A percentile compares a stretch with the other conserved stretches of the same genome.
These are phyloP conservation scores for Oryza rufipogon DNA, from an alignment of 176 grass and related monocot species.

Conservation along the genomic window DNA sequence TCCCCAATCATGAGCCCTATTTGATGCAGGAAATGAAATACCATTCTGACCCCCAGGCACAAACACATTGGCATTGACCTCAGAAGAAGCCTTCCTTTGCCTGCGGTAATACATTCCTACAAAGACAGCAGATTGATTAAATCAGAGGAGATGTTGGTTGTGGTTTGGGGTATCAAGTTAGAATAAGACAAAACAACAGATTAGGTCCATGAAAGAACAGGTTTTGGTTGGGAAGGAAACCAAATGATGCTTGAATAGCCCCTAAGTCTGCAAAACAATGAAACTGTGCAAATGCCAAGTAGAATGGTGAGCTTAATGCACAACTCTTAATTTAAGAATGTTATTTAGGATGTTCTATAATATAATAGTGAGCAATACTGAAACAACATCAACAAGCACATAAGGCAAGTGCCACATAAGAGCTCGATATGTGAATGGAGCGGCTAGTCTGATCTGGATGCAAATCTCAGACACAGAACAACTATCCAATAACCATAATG, in stretches of 20 bases:
- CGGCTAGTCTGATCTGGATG: not conserved
- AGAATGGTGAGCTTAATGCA: not conserved
- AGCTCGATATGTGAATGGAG: not conserved
- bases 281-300: not conserved
- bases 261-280: not conserved
- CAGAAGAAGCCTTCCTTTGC: constrained; percentile 40
- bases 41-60: constrained; percentile 29
- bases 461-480: not conserved
- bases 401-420: not conserved
- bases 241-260: not conserved
- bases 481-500: not conserved
- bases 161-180: not conserved
- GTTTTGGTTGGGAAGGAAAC: not conserved
- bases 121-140: constrained; percentile 23
- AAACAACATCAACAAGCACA: not conserved
- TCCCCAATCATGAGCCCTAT: constrained; percentile 31
- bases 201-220: not conserved
- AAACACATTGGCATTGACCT: constrained; percentile 2
- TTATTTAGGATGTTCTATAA: not conserved
- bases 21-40: constrained; percentile 45
- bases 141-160: not conserved
- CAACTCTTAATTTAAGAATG: not conserved
- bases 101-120: constrained; percentile 42
- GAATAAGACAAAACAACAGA: not conserved
- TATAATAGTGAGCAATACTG: not conserved